phyloP scores from a whole-genome alignment of 768 basidiomycete species.

The Amanita pseudoporphyria region DNA sequence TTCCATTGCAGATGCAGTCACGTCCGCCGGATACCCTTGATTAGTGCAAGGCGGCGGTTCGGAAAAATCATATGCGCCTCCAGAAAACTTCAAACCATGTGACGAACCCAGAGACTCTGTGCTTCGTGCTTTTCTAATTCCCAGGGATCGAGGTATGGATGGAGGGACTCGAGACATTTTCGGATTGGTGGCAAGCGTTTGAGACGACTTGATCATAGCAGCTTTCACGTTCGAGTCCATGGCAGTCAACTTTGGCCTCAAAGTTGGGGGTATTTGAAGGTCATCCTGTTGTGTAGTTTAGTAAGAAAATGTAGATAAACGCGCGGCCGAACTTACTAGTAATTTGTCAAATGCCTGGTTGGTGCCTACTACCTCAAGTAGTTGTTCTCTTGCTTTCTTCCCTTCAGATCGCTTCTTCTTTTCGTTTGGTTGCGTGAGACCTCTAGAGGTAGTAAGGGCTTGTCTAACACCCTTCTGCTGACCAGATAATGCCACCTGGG shows the following conservation, averaged over 20 bases:
- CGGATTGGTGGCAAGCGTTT: conserved; percentile 41
- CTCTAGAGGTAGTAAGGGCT: conserved; percentile 20
- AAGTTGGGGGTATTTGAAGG: conserved; percentile 72
- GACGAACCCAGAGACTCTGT: conserved; percentile 62
- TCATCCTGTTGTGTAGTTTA: conserved; percentile 49
- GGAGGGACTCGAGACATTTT: conserved; percentile 25
- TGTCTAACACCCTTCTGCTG: conserved; percentile 7
- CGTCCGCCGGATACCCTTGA: neutral
- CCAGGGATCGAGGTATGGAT: conserved; percentile 36
- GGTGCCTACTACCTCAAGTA: conserved; percentile 29
- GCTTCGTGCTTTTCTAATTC: conserved; percentile 60
- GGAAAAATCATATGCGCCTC: conserved; percentile 26
- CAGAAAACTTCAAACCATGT: conserved; percentile 28
- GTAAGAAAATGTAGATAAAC: conserved; percentile 2
- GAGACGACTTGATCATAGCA: conserved; percentile 84
- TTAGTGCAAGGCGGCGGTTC: conserved; percentile 20
- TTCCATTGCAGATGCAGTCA: neutral
- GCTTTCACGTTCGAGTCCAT: conserved; percentile 86
- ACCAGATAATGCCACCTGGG: conserved; percentile 10
- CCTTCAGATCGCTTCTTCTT: conserved; percentile 33
- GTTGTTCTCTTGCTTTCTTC: conserved; percentile 29
- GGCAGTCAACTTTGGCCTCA: conserved; percentile 68
- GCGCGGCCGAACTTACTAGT: conserved; percentile 40
- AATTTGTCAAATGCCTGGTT: conserved; percentile 74
- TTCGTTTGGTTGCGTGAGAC: conserved; percentile 22